Percentiles rank a stretch among this genome's conserved stretches.
phyloP scores from a whole-genome alignment of 2,329 filamentous ascomycete species.

The Talaromyces atroroseus region DNA sequence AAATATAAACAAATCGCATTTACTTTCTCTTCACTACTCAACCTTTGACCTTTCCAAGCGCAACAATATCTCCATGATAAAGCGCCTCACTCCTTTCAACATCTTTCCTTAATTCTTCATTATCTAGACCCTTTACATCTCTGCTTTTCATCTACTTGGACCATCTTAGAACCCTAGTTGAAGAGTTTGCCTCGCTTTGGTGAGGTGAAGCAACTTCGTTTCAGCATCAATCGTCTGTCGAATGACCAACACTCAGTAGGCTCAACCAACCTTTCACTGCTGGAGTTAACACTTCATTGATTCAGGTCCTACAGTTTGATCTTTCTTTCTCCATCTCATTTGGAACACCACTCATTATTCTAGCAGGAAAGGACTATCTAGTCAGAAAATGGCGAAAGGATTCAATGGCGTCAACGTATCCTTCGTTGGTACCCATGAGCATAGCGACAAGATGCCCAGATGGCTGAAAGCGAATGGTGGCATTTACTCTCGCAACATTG shows the following conservation, averaged over 20 bases:
- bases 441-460: constrained; percentile 52
- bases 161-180: neutral
- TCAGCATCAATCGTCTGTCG: neutral
- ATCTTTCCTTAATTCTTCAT: neutral
- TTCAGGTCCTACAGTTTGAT: neutral
- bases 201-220: neutral
- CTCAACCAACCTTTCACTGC: neutral
- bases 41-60: neutral
- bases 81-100: neutral
- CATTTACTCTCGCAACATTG: constrained; percentile 48
- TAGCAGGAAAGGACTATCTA: neutral
- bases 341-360: neutral
- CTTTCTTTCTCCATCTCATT: neutral
- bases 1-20: neutral
- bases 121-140: neutral
- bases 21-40: neutral
- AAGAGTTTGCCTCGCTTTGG: neutral
- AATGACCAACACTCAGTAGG: neutral
- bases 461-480: constrained; percentile 65
- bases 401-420: constrained; percentile 54
- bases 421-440: constrained; percentile 54
- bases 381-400: constrained; percentile 31
- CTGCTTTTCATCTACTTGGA: neutral
- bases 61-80: neutral
- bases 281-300: neutral